Evolutionary conservation across 768 basidiomycete species (phyloP), one percentile per base, ranked within the genome.

Genomic region (Boletus rubroflammeus): DNA sequence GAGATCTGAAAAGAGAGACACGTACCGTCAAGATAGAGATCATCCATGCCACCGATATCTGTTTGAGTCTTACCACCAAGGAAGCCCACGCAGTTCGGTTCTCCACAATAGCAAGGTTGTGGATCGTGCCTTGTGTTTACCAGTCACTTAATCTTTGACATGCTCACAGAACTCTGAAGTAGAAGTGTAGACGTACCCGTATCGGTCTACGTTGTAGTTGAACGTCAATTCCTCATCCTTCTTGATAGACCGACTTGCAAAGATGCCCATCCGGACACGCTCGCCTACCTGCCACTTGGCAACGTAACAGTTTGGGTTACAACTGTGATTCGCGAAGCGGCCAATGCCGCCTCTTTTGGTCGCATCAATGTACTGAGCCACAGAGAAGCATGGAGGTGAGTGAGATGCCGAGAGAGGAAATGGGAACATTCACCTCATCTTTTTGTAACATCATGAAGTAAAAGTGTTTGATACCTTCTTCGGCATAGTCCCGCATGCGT

Each of bases 371-470:
- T 90, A 99, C 94, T 94, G 26, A 17, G 28, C 17, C 47, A 29
- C 21, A 10, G 23, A 31, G 53, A 46, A 41, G 29, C 5, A 45
- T 39, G 21, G 7, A 41, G 23, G 17, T 57, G 28, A 47, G 54
- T 7, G 17, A 17, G 39, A 47, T 40, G 45, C n/a, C 29, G 41
- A 29, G 9, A 35, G 54, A 2, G 21, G 42, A 11, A 53, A 48
- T 8, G 25, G n/a, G 38, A 32, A 17, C 14, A 71, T 83, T 51
- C 61, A 93, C 95, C 81, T 98, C 94, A 61, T 96, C 94, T 67
- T 91, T 93, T 74, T 99, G 97, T 54, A 99, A 72, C 90, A 96
- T 95, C 97, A 98, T 99, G 69, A 99, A 99, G 75, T 98, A 99
- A 63, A 98, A 99, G 70, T 98, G 97, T 49, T 82, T 79, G 59